Evolutionary conservation across 345 rosid genomes (phyloP).

Genomic region (Noccaea bulbosa): DNA sequence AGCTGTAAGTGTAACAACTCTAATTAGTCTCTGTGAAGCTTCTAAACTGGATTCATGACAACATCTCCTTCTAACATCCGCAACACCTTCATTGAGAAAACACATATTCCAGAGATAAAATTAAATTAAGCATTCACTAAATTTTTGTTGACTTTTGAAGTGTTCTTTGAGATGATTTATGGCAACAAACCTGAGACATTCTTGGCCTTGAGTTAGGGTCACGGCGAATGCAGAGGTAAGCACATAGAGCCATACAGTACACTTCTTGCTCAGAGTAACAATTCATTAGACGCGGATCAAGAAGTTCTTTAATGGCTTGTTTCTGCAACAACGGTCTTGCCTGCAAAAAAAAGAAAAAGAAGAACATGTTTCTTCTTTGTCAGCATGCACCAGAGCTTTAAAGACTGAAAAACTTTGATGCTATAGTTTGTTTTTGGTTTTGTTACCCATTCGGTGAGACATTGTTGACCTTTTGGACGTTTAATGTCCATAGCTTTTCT

Average conservation of each 20-base stretch:
- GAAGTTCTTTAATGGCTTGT: slow-evolving; percentile 66
- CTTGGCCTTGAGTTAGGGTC: slow-evolving; percentile 89
- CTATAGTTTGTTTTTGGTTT: not conserved
- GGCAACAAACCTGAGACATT: slow-evolving; percentile 82
- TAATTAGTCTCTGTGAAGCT: slow-evolving; percentile 32
- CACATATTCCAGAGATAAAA: slow-evolving; percentile 7
- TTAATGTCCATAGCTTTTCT: slow-evolving; percentile 92
- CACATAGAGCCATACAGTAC: slow-evolving; percentile 79
- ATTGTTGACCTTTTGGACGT: slow-evolving; percentile 91
- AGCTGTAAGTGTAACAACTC: slow-evolving; percentile 8
- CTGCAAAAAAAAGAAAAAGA: slow-evolving; percentile 43
- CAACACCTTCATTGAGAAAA: slow-evolving; percentile 62
- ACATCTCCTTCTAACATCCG: slow-evolving; percentile 80
- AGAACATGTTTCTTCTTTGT: not conserved
- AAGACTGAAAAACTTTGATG: slow-evolving; percentile 19
- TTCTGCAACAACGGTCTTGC: slow-evolving; percentile 90
- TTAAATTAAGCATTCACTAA: not conserved
- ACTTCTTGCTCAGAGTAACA: slow-evolving; percentile 69
- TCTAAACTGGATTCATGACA: slow-evolving; percentile 46
- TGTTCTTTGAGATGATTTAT: slow-evolving; percentile 19
- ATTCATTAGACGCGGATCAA: slow-evolving; percentile 71
- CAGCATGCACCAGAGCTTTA: slow-evolving; percentile 15
- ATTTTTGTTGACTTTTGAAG: not conserved
- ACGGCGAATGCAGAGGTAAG: slow-evolving; percentile 84
- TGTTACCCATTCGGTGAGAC: slow-evolving; percentile 94